These are phyloP conservation scores for Scedosporium dehoogii DNA, from an alignment of 2,329 filamentous ascomycete species.

Conservation along the genomic window DNA sequence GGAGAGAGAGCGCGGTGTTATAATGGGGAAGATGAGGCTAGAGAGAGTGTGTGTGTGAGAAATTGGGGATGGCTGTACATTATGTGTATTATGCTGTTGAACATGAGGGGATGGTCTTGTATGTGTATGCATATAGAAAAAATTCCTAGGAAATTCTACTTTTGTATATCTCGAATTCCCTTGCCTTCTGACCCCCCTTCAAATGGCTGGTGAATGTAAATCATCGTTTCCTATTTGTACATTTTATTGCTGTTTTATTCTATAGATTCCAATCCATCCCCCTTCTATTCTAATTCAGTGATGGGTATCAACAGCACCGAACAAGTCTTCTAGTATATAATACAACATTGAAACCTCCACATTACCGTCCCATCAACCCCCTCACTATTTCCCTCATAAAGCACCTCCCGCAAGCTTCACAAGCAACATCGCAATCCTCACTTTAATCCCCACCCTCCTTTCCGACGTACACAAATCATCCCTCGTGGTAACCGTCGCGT, in stretches of 20 bases:
- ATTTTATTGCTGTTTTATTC: neutral
- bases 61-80: neutral
- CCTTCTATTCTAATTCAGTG: neutral
- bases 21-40: neutral
- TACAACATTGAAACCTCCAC: too few species aligned
- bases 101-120: neutral
- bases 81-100: constrained; percentile 4
- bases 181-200: neutral
- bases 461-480: constrained; percentile 76
- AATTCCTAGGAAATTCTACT: neutral
- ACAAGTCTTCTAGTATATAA: too few species aligned
- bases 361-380: too few species aligned
- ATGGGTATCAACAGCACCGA: too few species aligned
- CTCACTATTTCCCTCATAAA: constrained; percentile 38
- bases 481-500: constrained; percentile 57
- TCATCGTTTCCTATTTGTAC: neutral
- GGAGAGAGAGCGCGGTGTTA: neutral
- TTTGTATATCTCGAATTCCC: neutral
- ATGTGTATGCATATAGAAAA: constrained; percentile 4
- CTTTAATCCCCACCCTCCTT: constrained; percentile 73
- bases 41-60: neutral
- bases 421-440: constrained; percentile 88
- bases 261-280: constrained; percentile 7
- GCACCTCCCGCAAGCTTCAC: constrained; percentile 78
- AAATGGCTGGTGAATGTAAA: neutral